Percentiles rank a stretch among this genome's conserved stretches.
Conservation (phyloP, 2,329 filamentous ascomycete species). For the Apiospora phragmitis region DNA sequence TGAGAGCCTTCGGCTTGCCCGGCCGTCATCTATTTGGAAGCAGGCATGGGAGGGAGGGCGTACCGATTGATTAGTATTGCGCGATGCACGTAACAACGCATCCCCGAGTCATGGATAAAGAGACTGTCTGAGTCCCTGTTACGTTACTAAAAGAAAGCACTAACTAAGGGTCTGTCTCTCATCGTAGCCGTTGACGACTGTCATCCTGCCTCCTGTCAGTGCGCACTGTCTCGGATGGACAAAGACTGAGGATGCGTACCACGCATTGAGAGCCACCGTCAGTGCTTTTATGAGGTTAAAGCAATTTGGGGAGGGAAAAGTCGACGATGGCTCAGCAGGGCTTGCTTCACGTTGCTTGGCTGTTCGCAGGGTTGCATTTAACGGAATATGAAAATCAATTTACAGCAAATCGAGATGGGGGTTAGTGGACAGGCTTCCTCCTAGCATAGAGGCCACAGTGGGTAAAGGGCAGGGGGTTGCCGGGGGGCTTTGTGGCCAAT, state of each 20-base stretch:
- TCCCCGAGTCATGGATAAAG: neutral
- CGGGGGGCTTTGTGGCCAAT: neutral
- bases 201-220: neutral
- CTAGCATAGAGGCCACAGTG: neutral
- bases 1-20: neutral
- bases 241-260: neutral
- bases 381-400: constrained; percentile 6
- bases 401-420: constrained; percentile 2
- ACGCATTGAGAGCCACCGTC: neutral
- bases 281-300: constrained; percentile 4
- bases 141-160: neutral
- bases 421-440: neutral
- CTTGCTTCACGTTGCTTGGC: neutral
- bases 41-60: neutral
- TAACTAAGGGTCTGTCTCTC: neutral
- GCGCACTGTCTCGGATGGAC: neutral
- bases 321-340: neutral
- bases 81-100: neutral
- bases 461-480: neutral
- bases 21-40: neutral
- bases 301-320: neutral
- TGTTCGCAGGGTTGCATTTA: neutral
- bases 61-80: neutral
- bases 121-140: neutral
- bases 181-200: constrained; percentile 1